phyloP scores from a whole-genome alignment of 1,139 yeast genomes.

The Zygoascus meyerae region DNA sequence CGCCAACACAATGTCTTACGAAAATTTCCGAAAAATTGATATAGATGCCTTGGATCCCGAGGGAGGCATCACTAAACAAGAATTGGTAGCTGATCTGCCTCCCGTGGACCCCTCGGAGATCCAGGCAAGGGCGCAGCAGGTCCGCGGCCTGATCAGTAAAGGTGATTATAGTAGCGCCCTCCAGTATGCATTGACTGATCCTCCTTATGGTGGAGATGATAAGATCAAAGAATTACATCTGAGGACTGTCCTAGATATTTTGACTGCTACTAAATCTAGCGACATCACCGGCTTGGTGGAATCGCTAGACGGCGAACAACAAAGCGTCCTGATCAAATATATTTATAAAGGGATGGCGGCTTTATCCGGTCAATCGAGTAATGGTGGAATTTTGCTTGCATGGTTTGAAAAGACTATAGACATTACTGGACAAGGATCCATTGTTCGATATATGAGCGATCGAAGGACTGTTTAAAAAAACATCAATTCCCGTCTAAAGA shows the following conservation, averaged over 20 bases:
- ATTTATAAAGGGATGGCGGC: slow-evolving; percentile 81
- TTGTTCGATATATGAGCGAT: slow-evolving; percentile 79
- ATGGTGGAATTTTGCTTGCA: slow-evolving; percentile 75
- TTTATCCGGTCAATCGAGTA: slow-evolving; percentile 58
- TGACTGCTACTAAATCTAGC: slow-evolving; percentile 66
- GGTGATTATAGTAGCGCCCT: slow-evolving; percentile 72
- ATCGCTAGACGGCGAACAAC: slow-evolving; percentile 55
- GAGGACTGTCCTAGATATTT: slow-evolving; percentile 65
- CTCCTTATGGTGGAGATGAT: slow-evolving; percentile 78
- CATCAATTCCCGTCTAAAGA: slow-evolving; percentile 2
- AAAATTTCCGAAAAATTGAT: slow-evolving; percentile 66
- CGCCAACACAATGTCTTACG: slow-evolving; percentile 24
- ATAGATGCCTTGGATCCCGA: slow-evolving; percentile 89
- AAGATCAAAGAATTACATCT: slow-evolving; percentile 46
- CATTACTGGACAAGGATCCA: slow-evolving; percentile 80
- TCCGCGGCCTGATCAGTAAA: slow-evolving; percentile 58
- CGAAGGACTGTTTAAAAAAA: slow-evolving; percentile 64
- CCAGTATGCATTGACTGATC: slow-evolving; percentile 54
- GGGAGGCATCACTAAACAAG: slow-evolving; percentile 56
- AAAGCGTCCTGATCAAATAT: slow-evolving; percentile 75
- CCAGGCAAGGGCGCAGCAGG: slow-evolving; percentile 48
- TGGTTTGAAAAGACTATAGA: slow-evolving; percentile 94
- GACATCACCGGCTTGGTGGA: slow-evolving; percentile 62
- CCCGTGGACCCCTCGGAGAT: slow-evolving; percentile 49
- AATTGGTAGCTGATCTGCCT: slow-evolving; percentile 50